Evolutionary conservation across 2,329 filamentous ascomycete genomes (phyloP), one percentile per base, ranked within the genome.

Genomic region (Xylaria sp.): DNA sequence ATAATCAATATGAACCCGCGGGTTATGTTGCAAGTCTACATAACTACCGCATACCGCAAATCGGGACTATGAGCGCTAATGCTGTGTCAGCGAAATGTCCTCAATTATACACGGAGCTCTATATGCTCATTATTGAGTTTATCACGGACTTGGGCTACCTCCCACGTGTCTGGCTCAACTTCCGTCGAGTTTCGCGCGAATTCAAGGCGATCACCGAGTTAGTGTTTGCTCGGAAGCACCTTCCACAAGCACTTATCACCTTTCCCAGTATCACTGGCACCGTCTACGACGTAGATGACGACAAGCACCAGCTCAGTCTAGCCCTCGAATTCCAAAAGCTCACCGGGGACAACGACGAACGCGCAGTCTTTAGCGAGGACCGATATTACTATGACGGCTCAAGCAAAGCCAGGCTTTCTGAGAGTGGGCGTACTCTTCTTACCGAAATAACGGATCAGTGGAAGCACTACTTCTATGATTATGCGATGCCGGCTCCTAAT

Each of bases 201-300:
- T 61, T 61, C 43, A 61, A 61, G 25, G 58, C 43, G 36, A 36
- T 61, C 25, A 61, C 58, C 10, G 58, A 61, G 31, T 51, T 10
- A 5, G 41, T 51, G 43, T 61, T 61, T 12, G 48, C 28, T 6
- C 28, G 48, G n/a, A 36, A 61, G 36, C 41, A 48, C 18, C 58
- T 61, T 25, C 33, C 54, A 33, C n/a, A 41, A 9, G 25, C 54
- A 41, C 2, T 10, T 18, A 57, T 57, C 20, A 12, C 18, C 5
- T 57, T 57, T 20, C 54, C 54, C 9, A 20, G 10, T 15, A 23
- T 56, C 8, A 9, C 18, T 9, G 9, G n/a, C 15, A 9, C 1
- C 23, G 31, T 56, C 52, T 39, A 39, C 52, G 31, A 39, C n/a
- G 12, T 4, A 3, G 31, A 39, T 39, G 43, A 20, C 7, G 9